Conservation (phyloP, 371 early-diverging fungal genomes). For the Mortierella sp. region DNA sequence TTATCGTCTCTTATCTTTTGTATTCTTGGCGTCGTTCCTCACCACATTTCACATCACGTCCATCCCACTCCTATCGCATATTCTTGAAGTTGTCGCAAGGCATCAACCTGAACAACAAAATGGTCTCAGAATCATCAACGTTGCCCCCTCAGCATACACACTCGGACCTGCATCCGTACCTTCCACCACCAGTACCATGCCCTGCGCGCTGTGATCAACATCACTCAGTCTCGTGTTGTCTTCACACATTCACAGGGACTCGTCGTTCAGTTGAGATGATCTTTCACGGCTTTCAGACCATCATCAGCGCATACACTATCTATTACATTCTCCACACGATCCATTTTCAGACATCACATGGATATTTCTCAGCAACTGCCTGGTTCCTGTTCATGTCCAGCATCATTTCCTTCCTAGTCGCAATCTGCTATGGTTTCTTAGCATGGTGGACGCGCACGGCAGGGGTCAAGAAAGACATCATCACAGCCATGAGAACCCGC, state of each 20-base stretch:
- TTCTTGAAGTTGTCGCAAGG: too few species aligned
- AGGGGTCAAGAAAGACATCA: neutral
- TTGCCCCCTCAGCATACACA: neutral
- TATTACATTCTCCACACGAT: slow-evolving; percentile 9
- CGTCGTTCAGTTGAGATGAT: slow-evolving; percentile 11
- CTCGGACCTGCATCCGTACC: slow-evolving; percentile 5
- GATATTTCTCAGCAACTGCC: slow-evolving; percentile 15
- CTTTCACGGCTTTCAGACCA: slow-evolving; percentile 11
- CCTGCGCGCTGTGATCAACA: neutral
- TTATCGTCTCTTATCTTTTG: too few species aligned
- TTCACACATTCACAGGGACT: neutral
- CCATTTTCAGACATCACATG: slow-evolving; percentile 12
- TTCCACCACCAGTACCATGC: slow-evolving; percentile 8
- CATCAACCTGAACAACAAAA: neutral
- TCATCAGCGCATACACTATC: slow-evolving; percentile 11
- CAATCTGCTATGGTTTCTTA: slow-evolving; percentile 10
- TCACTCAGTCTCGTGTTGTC: neutral
- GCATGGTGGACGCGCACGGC: slow-evolving; percentile 18
- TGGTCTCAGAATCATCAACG: neutral
- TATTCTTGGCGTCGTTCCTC: too few species aligned
- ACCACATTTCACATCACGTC: too few species aligned
- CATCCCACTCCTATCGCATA: too few species aligned
- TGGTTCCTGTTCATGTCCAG: slow-evolving; percentile 17
- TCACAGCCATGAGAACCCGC: neutral
- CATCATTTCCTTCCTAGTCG: slow-evolving; percentile 2